Percentiles rank a stretch among this genome's conserved stretches.
These are phyloP conservation scores for Pseudonitzschia pungens DNA, from an alignment of 108 stramenopile genomes.

Conservation along the genomic window DNA sequence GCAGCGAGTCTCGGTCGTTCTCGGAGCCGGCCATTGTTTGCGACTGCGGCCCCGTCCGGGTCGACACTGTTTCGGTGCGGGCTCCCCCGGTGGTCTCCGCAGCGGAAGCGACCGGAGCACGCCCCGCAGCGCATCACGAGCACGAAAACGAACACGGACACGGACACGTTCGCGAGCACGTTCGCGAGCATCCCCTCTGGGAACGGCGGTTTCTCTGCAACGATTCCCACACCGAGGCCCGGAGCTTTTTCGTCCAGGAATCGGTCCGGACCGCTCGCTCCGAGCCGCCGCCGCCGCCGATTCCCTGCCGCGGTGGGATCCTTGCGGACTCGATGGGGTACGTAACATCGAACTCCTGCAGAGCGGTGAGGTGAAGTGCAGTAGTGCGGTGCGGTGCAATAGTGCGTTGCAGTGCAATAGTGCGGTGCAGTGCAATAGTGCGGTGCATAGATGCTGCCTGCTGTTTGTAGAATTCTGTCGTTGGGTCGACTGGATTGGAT, in stretches of 20 bases:
- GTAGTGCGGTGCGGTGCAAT: too few relatives aligned
- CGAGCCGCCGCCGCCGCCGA: constrained; percentile 64
- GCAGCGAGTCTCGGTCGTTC: neutral
- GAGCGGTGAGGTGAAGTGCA: too few relatives aligned
- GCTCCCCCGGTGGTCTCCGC: constrained; percentile 17
- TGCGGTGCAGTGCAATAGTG: too few relatives aligned
- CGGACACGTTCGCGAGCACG: neutral
- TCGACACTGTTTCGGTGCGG: constrained; percentile 28
- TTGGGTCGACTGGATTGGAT: too few relatives aligned
- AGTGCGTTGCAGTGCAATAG: too few relatives aligned
- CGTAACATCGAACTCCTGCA: too few relatives aligned
- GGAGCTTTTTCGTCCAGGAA: constrained; percentile 80
- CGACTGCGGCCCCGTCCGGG: constrained; percentile 77
- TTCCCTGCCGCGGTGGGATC: constrained; percentile 75
- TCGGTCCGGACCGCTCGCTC: constrained; percentile 55
- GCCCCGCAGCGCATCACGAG: too few relatives aligned
- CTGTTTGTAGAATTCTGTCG: too few relatives aligned
- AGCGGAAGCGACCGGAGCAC: too few relatives aligned
- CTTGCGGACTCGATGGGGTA: constrained; percentile 71
- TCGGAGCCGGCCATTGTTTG: constrained; percentile 37
- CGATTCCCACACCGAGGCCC: constrained; percentile 32
- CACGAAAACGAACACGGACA: neutral
- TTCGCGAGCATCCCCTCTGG: constrained; percentile 71
- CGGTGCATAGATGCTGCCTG: too few relatives aligned
- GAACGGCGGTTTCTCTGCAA: constrained; percentile 52